Evolutionary conservation across 345 rosid species (phyloP), one percentile per base, ranked within the genome.

Genomic region (Eucalyptus erythrocorys): DNA sequence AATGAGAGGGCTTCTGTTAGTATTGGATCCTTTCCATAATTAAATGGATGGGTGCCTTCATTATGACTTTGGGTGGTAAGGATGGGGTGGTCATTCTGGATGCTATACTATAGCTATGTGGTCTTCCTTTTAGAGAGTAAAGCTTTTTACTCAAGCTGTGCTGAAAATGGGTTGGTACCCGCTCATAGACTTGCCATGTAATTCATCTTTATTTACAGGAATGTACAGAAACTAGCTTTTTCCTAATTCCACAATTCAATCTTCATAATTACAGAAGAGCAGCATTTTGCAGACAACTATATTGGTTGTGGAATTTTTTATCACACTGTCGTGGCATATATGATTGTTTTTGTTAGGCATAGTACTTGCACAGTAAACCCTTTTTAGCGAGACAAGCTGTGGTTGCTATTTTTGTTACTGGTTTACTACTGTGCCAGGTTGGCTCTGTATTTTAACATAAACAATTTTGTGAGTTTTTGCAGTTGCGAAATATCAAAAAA

Each of bases 401-500:
- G 24, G 82, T 76, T 21, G 45, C 30, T 76, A 21, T 40, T 76
- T 24, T 76, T 40, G 30, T 76, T 76, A 3, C 47, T 76, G 82
- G 30, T 76, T 47, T 21, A 76, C 47, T 76, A 5, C 30, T 76
- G 82, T 76, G 47, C 27, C 27, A 10, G 47, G 47, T 76, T 76
- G 30, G 40, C 47, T 76, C 30, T 76, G 82, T 40, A 76, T 37
- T 37, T 76, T 40, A 10, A 76, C 15, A 76, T 40, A 40, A 40
- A 13, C 85, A 13, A 48, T 88, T 34, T 76, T 91, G 79, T 90
- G 66, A 86, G 48, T 89, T 48, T 90, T 91, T 91, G 88, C 93
- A 98, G 99, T 88, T 98, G 90, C 94, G 89, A 87, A 92, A 96
- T 92, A 93, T 97, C 47, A 97, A 94, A 90, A 93, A 79, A 76